phyloP scores from a whole-genome alignment of 176 grass and related monocot genomes.

The Microstegium vimineum region DNA sequence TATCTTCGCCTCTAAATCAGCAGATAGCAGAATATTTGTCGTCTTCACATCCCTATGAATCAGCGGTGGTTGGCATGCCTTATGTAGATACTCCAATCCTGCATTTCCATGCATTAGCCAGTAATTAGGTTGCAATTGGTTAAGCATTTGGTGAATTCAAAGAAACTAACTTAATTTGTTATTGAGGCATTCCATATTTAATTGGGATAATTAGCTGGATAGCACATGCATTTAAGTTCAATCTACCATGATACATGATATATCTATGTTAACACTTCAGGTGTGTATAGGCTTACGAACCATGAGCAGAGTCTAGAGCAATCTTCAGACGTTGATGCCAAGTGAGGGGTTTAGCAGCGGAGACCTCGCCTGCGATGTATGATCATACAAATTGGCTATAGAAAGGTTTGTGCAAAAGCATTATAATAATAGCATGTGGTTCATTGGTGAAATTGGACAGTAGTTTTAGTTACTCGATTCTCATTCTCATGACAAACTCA shows the following conservation, averaged over 20 bases:
- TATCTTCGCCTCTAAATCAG: constrained; percentile 5
- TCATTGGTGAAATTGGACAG: neutral
- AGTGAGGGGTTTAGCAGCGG: neutral
- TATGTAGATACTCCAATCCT: constrained; percentile 38
- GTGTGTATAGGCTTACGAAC: neutral
- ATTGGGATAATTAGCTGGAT: neutral
- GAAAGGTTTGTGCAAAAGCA: neutral
- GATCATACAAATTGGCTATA: neutral
- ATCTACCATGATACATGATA: neutral
- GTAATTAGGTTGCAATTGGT: no score
- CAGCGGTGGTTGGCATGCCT: neutral
- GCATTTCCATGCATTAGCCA: no score
- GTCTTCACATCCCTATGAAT: constrained; percentile 33
- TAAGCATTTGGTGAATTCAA: neutral
- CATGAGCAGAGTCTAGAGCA: constrained; percentile 5
- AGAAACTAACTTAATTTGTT: neutral
- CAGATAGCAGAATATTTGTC: constrained; percentile 7
- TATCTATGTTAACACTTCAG: neutral
- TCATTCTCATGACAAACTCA: neutral
- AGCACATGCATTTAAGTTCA: neutral
- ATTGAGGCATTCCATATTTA: neutral
- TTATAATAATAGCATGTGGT: neutral
- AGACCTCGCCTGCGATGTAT: neutral
- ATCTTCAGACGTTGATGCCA: constrained; percentile 30
- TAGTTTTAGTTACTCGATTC: neutral